A percentile compares a stretch with the other conserved stretches of the same genome.
phyloP scores from a whole-genome alignment of 2,329 filamentous ascomycete species.

The Metarhizium rileyi region DNA sequence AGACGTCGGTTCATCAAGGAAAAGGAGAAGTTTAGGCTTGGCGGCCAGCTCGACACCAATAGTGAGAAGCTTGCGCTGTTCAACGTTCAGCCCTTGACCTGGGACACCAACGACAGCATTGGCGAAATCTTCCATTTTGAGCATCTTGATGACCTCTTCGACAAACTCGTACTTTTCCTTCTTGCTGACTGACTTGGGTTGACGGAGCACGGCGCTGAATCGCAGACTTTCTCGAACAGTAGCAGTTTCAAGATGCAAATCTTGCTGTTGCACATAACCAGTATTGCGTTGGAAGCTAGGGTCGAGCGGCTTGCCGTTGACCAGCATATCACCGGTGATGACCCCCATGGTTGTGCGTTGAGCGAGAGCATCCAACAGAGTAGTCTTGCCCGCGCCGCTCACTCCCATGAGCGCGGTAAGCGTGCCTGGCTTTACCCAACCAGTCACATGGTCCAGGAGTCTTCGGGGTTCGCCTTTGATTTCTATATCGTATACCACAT shows the following conservation, averaged over 20 bases:
- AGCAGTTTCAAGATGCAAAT: constrained; percentile 46
- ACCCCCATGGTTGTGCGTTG: constrained; percentile 50
- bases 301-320: constrained; percentile 48
- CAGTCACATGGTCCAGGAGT: constrained; percentile 68
- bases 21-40: constrained; percentile 48
- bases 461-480: constrained; percentile 66
- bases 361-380: constrained; percentile 31
- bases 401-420: constrained; percentile 70
- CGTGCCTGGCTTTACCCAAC: constrained; percentile 85
- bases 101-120: constrained; percentile 56
- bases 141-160: constrained; percentile 54
- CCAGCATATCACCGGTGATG: constrained; percentile 56
- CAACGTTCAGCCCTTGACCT: constrained; percentile 50
- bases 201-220: constrained; percentile 48
- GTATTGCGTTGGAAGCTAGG: constrained; percentile 54
- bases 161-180: constrained; percentile 52
- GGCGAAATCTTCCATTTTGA: constrained; percentile 58
- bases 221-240: constrained; percentile 45
- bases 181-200: constrained; percentile 42
- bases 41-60: constrained; percentile 52
- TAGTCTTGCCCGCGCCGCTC: constrained; percentile 36
- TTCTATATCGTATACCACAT: constrained; percentile 61
- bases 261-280: constrained; percentile 58
- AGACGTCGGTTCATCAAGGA: constrained; percentile 51
- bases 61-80: constrained; percentile 52